A percentile compares a stretch with the other conserved stretches of the same genome.
Conservation (phyloP, 306 rosid genomes). For the Geum urbanum region DNA sequence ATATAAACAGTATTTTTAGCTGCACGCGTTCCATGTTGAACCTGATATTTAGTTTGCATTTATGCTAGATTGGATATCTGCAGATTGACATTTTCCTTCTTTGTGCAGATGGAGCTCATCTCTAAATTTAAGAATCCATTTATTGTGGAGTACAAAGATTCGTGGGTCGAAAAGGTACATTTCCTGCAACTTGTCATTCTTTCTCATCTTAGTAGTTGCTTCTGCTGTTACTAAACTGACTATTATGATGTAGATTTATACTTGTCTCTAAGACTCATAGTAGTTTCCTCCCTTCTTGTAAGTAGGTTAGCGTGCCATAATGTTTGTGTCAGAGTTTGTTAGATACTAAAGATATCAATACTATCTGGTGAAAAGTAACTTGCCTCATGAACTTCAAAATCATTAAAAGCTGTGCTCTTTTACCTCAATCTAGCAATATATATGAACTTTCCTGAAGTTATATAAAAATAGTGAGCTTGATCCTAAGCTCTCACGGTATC, state of each 20-base stretch:
- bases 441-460: neutral
- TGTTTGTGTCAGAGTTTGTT: neutral
- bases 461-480: neutral
- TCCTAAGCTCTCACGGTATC: neutral
- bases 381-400: neutral
- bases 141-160: constrained; percentile 98
- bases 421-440: neutral
- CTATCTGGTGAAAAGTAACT: neutral
- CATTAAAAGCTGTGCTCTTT: neutral
- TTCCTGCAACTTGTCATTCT: neutral
- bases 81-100: constrained; percentile 13
- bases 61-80: neutral
- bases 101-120: constrained; percentile 88
- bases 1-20: neutral
- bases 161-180: constrained; percentile 97
- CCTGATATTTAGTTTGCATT: constrained; percentile 10
- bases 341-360: neutral
- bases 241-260: neutral
- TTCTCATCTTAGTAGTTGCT: constrained; percentile 7
- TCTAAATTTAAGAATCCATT: constrained; percentile 82
- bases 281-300: neutral
- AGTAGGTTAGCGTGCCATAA: neutral
- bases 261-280: neutral
- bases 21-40: constrained; percentile 12
- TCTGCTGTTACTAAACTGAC: neutral